Percentiles rank a stretch among this genome's conserved stretches.
phyloP scores from a whole-genome alignment of 306 rosid species.

The Prunus mume region DNA sequence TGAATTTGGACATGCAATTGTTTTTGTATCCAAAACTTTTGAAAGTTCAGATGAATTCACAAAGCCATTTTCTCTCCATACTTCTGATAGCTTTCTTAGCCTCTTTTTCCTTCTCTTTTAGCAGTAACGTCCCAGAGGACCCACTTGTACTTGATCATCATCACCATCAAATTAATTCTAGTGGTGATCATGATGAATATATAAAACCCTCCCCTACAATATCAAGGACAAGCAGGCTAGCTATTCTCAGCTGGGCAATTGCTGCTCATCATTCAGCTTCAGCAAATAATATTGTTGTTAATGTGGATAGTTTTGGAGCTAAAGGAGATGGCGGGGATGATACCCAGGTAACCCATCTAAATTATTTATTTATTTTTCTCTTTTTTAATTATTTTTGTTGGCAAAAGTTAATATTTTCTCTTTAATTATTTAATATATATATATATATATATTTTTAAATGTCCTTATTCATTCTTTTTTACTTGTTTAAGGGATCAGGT shows the following conservation, averaged over 20 bases:
- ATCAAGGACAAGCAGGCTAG: neutral
- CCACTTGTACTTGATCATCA: slow-evolving; percentile 9
- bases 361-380: neutral
- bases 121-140: neutral
- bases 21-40: neutral
- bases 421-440: neutral
- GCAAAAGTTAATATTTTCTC: neutral
- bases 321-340: slow-evolving; percentile 46
- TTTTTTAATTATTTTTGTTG: too few species aligned
- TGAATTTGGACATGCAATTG: neutral
- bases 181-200: neutral
- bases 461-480: neutral
- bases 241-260: neutral
- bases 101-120: slow-evolving; percentile 35
- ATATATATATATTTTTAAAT: neutral
- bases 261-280: neutral
- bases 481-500: neutral
- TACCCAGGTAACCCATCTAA: slow-evolving; percentile 39
- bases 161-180: neutral
- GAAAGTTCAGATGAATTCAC: slow-evolving; percentile 3
- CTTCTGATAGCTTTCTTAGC: slow-evolving; percentile 19
- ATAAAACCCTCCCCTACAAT: neutral
- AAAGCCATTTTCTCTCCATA: slow-evolving; percentile 1
- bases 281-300: slow-evolving; percentile 10
- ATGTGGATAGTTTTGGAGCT: slow-evolving; percentile 68